Conservation (phyloP, 2,329 filamentous ascomycete species). For the Diaporthe vexans region DNA sequence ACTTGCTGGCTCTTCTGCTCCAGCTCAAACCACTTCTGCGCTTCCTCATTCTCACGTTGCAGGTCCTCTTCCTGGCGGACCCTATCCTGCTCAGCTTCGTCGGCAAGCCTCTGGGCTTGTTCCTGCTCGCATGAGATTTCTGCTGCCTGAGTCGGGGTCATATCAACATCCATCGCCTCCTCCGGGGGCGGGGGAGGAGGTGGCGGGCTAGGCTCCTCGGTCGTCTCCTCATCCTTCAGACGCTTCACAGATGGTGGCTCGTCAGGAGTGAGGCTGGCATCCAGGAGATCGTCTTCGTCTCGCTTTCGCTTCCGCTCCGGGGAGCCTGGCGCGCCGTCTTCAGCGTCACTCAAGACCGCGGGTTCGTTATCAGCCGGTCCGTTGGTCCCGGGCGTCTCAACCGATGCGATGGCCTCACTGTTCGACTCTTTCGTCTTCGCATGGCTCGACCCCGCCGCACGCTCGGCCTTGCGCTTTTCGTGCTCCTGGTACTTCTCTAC, state of each 20-base stretch:
- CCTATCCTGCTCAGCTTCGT: slow-evolving; percentile 57
- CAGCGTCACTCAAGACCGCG: slow-evolving; percentile 58
- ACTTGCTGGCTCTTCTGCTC: slow-evolving; percentile 49
- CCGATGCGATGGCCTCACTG: slow-evolving; percentile 42
- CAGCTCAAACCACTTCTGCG: slow-evolving; percentile 53
- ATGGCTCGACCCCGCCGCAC: slow-evolving; percentile 47
- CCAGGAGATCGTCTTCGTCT: slow-evolving; percentile 56
- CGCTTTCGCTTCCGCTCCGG: slow-evolving; percentile 77
- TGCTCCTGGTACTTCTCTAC: slow-evolving; percentile 79
- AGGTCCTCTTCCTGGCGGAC: slow-evolving; percentile 53
- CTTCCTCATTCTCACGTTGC: slow-evolving; percentile 55
- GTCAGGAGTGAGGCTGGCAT: slow-evolving; percentile 62
- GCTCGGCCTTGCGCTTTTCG: slow-evolving; percentile 73
- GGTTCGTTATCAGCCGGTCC: slow-evolving; percentile 52
- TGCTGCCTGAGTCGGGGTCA: slow-evolving; percentile 64
- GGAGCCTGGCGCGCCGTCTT: slow-evolving; percentile 61
- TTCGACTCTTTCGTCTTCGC: slow-evolving; percentile 44
- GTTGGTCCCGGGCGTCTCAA: slow-evolving; percentile 45
- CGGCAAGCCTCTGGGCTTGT: slow-evolving; percentile 66
- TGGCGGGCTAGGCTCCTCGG: slow-evolving; percentile 51
- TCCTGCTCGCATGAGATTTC: slow-evolving; percentile 67
- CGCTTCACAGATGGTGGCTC: slow-evolving; percentile 71
- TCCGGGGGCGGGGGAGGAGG: slow-evolving; percentile 62
- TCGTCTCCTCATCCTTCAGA: slow-evolving; percentile 62
- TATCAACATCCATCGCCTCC: slow-evolving; percentile 56